A percentile compares a stretch with the other conserved stretches of the same genome.
phyloP scores from a whole-genome alignment of 306 rosid species.

The Datisca glomerata region DNA sequence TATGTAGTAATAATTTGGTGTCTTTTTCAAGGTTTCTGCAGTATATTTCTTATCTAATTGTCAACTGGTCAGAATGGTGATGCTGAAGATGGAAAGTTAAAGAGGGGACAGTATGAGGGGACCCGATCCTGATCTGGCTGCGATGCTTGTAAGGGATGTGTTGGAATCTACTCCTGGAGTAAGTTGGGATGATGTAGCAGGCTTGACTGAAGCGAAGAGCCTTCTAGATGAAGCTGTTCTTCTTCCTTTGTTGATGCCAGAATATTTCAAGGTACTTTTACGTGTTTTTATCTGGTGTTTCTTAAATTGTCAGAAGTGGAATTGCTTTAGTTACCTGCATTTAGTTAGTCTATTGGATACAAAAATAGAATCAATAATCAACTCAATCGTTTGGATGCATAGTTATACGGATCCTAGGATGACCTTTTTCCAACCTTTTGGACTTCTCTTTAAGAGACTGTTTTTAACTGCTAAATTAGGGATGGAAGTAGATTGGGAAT shows the following conservation, averaged over 20 bases:
- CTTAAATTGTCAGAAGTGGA: no score
- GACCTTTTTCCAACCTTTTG: no score
- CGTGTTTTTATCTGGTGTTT: no score
- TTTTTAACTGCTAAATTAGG: no score
- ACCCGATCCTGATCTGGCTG: constrained; percentile 80
- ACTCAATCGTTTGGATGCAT: no score
- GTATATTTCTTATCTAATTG: neutral
- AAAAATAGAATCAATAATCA: no score
- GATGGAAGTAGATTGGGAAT: neutral
- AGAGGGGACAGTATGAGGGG: constrained; percentile 83
- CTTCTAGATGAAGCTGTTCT: constrained; percentile 99
- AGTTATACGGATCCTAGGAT: no score
- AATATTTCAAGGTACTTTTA: constrained; percentile 75
- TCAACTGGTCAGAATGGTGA: neutral
- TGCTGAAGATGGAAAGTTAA: constrained; percentile 70
- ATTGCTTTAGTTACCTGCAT: no score
- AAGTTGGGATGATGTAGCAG: constrained; percentile 99
- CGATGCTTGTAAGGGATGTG: constrained; percentile 95
- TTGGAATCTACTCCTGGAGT: constrained; percentile 95
- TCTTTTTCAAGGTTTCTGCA: no score
- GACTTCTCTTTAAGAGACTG: no score
- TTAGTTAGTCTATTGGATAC: no score
- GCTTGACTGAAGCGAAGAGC: constrained; percentile 86
- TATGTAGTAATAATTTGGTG: neutral
- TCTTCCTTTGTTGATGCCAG: constrained; percentile 99